Base-by-base conservation (phyloP, 345 rosid genomes). In the Brassica carinata region DNA sequence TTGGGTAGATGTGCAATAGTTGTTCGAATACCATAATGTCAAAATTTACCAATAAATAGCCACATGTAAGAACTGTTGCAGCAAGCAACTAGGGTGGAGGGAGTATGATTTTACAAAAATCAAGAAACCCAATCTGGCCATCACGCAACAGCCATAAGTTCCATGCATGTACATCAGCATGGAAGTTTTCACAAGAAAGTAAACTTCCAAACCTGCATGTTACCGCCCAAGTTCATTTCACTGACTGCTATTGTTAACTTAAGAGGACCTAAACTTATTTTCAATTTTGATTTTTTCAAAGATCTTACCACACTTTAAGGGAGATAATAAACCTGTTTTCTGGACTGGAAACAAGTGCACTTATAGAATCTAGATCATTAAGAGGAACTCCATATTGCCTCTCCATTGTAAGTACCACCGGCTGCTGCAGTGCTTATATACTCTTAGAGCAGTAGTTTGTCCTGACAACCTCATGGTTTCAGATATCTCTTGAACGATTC, bases 101-200 rank as follows among this genome's bases (percentile, higher is more conserved):
- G 23, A 61, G 65, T 30, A 71, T 58, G 74, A 64, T 77, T 45
- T 66, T 87, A 95, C 98, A 98, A 81, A 92, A 93, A 90, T 95
- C 99, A 83, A 95, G 98, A 88, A 90, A 95, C 31, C 99, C 98
- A 77, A 93, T 93, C 57, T 94, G 97, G 66, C 99, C 99, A 89
- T 95, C 98, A 67, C 90, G 91, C 83, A 95, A 84, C 74, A 91
- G 63, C 99, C 98, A 93, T 78, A 93, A 86, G 87, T 95, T 95
- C 74, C 99, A 97, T 1, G 98, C 99, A 82, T 95, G 99, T 30
- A 95, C 99, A 91, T 95, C 99, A 77, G 99, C 99, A 84, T 93
- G 99, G 87, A 95, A 95, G 79, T 83, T 87, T 84, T 93, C 98
- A 82, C 99, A 93, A 57, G 94, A 97, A 70, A 95, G 94, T 82